Conservation (phyloP, 2,329 filamentous ascomycete genomes). For the Sporothrix dimorphospora region DNA sequence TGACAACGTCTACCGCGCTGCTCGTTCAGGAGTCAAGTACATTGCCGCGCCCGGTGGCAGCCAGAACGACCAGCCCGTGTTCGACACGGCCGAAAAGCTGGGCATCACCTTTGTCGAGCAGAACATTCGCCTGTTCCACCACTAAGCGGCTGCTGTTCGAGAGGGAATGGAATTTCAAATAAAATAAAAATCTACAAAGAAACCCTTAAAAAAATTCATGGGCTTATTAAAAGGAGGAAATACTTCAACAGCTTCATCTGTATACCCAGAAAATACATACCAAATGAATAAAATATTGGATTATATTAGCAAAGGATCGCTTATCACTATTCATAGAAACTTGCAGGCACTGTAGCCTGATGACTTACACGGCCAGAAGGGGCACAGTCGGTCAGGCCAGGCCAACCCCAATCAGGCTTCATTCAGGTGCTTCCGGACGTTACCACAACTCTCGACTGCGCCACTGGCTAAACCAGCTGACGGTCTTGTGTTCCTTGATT, state of each 20-base stretch:
- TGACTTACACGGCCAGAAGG: neutral
- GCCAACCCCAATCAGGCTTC: neutral
- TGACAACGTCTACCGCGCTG: constrained; percentile 94
- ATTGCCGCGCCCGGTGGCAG: constrained; percentile 91
- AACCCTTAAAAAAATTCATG: constrained; percentile 11
- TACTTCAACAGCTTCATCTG: constrained; percentile 27
- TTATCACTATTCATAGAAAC: neutral
- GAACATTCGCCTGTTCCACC: constrained; percentile 90
- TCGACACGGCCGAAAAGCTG: constrained; percentile 88
- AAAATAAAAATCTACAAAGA: constrained; percentile 12
- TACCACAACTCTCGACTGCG: too few relatives aligned
- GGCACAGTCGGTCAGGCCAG: too few relatives aligned
- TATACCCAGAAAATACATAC: constrained; percentile 28
- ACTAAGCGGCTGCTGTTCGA: constrained; percentile 56
- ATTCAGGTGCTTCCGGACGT: constrained; percentile 1
- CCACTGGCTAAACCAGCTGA: neutral
- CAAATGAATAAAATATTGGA: neutral
- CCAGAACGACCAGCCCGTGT: constrained; percentile 80
- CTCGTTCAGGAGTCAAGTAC: constrained; percentile 89
- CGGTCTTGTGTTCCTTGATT: neutral
- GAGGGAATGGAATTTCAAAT: neutral
- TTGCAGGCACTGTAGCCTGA: neutral
- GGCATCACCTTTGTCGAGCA: constrained; percentile 96
- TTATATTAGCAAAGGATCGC: neutral
- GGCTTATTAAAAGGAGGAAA: constrained; percentile 12